phyloP scores from a whole-genome alignment of 2,329 filamentous ascomycete genomes.

The Epichloe coenophiala region DNA sequence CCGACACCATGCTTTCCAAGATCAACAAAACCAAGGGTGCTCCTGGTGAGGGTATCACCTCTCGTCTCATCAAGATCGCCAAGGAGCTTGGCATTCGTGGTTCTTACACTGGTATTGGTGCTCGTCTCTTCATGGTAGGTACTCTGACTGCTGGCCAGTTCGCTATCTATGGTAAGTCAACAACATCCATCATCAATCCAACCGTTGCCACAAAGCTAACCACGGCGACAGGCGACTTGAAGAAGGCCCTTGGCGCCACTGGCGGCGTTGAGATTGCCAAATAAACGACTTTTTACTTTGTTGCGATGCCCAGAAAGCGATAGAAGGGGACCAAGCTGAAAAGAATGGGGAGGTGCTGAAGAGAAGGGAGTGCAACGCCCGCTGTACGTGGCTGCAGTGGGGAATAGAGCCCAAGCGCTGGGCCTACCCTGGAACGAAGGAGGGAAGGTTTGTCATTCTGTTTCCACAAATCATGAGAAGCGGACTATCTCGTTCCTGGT shows the following conservation, averaged over 20 bases:
- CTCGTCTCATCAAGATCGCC: conserved; percentile 74
- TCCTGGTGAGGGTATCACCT: conserved; percentile 71
- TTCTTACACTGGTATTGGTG: conserved; percentile 69
- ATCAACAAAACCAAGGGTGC: conserved; percentile 91
- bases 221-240: conserved; percentile 36
- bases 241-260: conserved; percentile 39
- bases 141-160: conserved; percentile 71
- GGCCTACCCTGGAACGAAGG: conserved; percentile 2
- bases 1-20: conserved; percentile 88
- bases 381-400: neutral
- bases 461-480: neutral
- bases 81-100: conserved; percentile 73
- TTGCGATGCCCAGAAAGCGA: neutral
- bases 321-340: neutral
- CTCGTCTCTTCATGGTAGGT: conserved; percentile 51
- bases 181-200: neutral
- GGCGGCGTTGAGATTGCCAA: conserved; percentile 14
- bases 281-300: conserved; percentile 6
- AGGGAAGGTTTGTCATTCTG: neutral
- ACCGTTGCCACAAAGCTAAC: neutral
- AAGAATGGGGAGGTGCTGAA: neutral
- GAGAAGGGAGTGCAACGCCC: neutral
- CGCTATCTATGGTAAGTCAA: conserved; percentile 56
- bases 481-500: neutral
- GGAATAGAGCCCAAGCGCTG: conserved; percentile 9